Evolutionary conservation across 495 filamentous ascomycete genomes (phyloP).

Genomic region (Aspergillus panamensis): DNA sequence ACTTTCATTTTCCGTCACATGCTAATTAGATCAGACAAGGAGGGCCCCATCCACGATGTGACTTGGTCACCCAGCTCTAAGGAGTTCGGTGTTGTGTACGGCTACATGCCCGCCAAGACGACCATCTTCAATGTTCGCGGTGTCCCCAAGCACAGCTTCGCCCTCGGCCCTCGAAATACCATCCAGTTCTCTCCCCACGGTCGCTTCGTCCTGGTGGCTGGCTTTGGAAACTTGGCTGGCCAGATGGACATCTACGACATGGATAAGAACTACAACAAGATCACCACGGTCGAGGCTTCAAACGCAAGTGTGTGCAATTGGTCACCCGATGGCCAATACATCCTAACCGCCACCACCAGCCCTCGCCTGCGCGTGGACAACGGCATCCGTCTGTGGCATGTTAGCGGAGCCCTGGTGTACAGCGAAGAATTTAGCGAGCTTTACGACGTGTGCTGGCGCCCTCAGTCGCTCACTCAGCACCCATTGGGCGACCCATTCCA

Average conservation of each 20-base stretch:
- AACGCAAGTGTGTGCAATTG: constrained; percentile 94
- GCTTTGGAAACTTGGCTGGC: constrained; percentile 94
- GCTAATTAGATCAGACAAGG: constrained; percentile 66
- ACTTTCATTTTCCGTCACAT: neutral
- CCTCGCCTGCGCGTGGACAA: constrained; percentile 95
- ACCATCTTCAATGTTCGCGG: constrained; percentile 91
- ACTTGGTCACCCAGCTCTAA: constrained; percentile 96
- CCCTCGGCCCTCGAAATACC: constrained; percentile 85
- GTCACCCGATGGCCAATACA: constrained; percentile 92
- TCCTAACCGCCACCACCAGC: constrained; percentile 94
- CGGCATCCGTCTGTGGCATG: constrained; percentile 92
- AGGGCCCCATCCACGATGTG: constrained; percentile 97
- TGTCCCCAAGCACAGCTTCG: constrained; percentile 73
- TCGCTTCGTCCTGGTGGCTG: constrained; percentile 87
- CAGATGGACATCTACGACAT: constrained; percentile 98
- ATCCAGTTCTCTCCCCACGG: constrained; percentile 93
- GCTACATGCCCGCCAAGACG: constrained; percentile 96
- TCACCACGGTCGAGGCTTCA: constrained; percentile 90
- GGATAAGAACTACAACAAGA: constrained; percentile 83
- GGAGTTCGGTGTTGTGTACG: constrained; percentile 95
- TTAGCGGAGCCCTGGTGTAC: constrained; percentile 87
- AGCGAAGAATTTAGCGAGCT: constrained; percentile 90
- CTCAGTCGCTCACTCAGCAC: constrained; percentile 57
- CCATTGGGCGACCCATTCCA: constrained; percentile 70
- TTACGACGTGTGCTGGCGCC: constrained; percentile 89